A percentile compares a stretch with the other conserved stretches of the same genome.
Conservation (phyloP, 176 grass and related monocot species). For the Thinopyrum elongatum region DNA sequence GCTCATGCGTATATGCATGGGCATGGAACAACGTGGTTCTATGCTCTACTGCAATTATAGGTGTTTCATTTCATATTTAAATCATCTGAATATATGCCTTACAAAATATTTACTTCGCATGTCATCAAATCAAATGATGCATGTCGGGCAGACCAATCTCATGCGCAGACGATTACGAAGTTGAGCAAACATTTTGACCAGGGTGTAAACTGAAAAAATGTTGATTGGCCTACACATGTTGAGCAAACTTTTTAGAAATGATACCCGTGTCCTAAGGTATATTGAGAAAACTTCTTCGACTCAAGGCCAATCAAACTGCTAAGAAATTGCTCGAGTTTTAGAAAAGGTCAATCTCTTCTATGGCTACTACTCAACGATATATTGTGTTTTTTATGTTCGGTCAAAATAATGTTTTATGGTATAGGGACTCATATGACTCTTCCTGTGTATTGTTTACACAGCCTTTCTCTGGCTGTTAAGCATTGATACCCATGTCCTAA, state of each 20-base stretch:
- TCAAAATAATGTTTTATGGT: background rate
- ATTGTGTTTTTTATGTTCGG: background rate
- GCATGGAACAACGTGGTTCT: background rate
- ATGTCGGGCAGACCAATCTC: background rate
- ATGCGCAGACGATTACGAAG: background rate
- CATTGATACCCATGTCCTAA: background rate
- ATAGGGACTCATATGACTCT: background rate
- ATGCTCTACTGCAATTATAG: background rate
- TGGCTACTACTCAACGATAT: no score
- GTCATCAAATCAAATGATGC: background rate
- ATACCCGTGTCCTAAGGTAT: no score
- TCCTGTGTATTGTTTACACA: no score
- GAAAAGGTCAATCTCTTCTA: no score
- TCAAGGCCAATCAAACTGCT: no score
- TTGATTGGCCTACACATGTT: no score
- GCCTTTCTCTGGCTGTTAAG: background rate
- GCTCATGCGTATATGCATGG: constrained; percentile 23
- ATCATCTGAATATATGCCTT: constrained; percentile 32
- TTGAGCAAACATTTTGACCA: background rate
- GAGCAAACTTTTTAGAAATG: no score
- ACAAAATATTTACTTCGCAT: background rate
- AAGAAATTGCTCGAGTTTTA: no score
- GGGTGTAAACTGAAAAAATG: no score
- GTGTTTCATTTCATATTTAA: background rate
- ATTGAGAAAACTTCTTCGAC: no score